Evolutionary conservation across 495 filamentous ascomycete species (phyloP).

Genomic region (Pseudevernia furfuracea): DNA sequence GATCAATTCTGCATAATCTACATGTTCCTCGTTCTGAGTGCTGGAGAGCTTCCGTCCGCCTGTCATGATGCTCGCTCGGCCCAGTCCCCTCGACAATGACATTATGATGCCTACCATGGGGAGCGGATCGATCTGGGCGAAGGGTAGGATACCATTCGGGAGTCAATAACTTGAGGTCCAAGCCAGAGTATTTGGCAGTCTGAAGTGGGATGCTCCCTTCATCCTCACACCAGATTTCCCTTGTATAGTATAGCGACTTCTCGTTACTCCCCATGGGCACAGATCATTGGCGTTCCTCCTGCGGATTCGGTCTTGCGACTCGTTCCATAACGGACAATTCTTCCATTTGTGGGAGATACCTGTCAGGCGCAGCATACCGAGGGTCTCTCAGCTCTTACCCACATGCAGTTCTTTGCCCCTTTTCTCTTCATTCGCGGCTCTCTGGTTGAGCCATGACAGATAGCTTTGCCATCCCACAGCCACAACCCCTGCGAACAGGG

Average conservation of each 20-base stretch:
- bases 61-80: background rate
- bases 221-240: background rate
- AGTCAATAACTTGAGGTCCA: background rate
- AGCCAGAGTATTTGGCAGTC: background rate
- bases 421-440: conserved; percentile 50
- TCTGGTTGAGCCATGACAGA: conserved; percentile 71
- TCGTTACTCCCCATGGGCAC: background rate
- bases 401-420: background rate
- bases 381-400: background rate
- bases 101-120: background rate
- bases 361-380: background rate
- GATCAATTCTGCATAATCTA: no score
- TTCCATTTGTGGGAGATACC: background rate
- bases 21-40: no score
- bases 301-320: background rate
- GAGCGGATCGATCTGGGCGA: background rate
- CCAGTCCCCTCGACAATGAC: background rate
- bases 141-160: background rate
- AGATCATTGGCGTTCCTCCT: background rate
- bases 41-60: background rate
- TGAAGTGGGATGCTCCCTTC: background rate
- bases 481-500: conserved; percentile 62
- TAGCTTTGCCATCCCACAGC: conserved; percentile 92
- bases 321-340: background rate
- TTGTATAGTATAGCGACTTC: background rate